phyloP scores from a whole-genome alignment of 371 early-diverging fungal genomes.

The Batrachochytrium dendrobatidis region DNA sequence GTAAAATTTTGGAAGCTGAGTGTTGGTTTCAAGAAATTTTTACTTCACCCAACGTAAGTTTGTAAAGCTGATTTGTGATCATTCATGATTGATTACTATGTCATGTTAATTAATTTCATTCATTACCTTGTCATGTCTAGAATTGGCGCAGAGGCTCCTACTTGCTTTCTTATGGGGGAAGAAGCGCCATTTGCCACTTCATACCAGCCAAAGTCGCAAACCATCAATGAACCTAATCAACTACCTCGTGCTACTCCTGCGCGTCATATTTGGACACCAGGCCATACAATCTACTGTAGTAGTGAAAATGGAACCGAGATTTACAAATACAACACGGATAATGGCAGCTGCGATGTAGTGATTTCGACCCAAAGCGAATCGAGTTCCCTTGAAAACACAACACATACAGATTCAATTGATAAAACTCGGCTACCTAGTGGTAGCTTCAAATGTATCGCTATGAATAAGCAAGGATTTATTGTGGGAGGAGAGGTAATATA shows the following conservation, averaged over 20 bases:
- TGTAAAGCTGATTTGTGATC: too few relatives aligned
- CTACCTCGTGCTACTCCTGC: too few relatives aligned
- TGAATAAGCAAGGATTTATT: constrained; percentile 12
- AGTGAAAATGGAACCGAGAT: constrained; percentile 6
- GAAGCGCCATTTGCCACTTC: too few relatives aligned
- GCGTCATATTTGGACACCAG: constrained; percentile 10
- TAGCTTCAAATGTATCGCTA: constrained; percentile 10
- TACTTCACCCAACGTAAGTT: constrained; percentile 27
- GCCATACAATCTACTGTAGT: constrained; percentile 2
- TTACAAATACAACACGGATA: constrained; percentile 6
- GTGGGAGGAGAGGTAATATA: constrained; percentile 30
- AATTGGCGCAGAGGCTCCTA: too few relatives aligned
- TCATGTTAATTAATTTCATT: neutral
- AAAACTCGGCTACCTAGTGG: constrained; percentile 9
- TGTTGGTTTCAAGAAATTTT: constrained; percentile 24
- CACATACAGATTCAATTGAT: too few relatives aligned
- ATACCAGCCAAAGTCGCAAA: too few relatives aligned
- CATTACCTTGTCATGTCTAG: too few relatives aligned
- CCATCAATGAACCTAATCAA: too few relatives aligned
- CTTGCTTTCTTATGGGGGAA: too few relatives aligned
- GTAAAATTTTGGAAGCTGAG: constrained; percentile 39
- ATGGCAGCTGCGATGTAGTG: constrained; percentile 6
- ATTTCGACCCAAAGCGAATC: constrained; percentile 5
- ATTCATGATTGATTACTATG: too few relatives aligned
- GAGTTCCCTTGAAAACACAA: neutral